Evolutionary conservation across 1,139 yeast genomes (phyloP).

Genomic region (Scheffersomyces titani): DNA sequence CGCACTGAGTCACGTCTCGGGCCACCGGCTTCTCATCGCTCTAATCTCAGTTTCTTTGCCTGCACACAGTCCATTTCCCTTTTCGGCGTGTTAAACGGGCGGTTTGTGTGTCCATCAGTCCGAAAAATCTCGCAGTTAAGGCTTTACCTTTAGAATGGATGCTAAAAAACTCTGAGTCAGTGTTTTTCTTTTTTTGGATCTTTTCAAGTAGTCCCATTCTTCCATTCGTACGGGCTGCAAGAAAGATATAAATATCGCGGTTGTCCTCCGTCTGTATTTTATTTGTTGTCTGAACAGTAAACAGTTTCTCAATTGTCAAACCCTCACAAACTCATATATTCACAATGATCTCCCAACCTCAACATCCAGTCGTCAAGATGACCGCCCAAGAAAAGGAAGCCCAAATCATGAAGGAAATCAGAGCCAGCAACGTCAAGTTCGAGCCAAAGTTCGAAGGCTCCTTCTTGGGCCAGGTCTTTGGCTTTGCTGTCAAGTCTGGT

Average conservation of each 20-base stretch:
- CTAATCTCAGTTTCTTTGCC: neutral
- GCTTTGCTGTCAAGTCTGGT: conserved; percentile 24
- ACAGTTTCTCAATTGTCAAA: neutral
- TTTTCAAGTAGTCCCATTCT: neutral
- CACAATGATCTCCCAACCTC: conserved; percentile 2
- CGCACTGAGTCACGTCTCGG: neutral
- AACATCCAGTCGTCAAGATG: conserved; percentile 8
- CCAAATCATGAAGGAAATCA: conserved; percentile 48
- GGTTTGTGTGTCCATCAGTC: neutral
- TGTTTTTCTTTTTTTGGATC: neutral
- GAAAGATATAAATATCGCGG: neutral
- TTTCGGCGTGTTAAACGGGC: neutral
- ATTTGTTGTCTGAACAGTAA: neutral
- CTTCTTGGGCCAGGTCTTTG: conserved; percentile 46
- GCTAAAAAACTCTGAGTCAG: neutral
- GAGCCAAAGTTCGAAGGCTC: conserved; percentile 47
- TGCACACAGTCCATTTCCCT: neutral
- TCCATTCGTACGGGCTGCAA: neutral
- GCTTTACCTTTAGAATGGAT: neutral
- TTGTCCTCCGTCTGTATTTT: neutral
- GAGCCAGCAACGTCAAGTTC: conserved; percentile 34
- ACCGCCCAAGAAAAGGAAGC: conserved; percentile 45
- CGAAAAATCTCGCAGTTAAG: neutral
- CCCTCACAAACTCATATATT: neutral
- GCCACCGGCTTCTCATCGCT: neutral